These are phyloP conservation scores for Leucocoprinus birnbaumii DNA, from an alignment of 768 basidiomycete species.

Conservation along the genomic window DNA sequence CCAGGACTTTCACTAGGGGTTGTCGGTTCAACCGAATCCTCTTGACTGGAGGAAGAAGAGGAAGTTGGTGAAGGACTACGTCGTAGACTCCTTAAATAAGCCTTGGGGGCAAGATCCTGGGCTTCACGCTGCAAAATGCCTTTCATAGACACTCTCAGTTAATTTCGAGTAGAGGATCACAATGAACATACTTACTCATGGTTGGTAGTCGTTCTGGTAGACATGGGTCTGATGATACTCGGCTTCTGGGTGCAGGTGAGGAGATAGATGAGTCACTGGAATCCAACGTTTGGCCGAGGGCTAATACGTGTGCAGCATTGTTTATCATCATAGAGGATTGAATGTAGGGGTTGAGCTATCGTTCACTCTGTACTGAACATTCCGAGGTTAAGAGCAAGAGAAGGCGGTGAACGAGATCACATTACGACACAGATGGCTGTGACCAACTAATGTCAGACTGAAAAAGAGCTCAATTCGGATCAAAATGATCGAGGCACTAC, in stretches of 20 bases:
- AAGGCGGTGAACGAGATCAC: background rate
- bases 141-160: conserved; percentile 22
- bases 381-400: background rate
- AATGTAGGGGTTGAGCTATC: background rate
- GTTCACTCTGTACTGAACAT: too few species aligned
- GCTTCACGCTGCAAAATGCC: conserved; percentile 77
- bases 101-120: conserved; percentile 49
- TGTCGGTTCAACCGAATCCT: background rate
- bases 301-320: conserved; percentile 39
- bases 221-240: conserved; percentile 49
- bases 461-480: too few species aligned
- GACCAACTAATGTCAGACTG: too few species aligned
- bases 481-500: too few species aligned
- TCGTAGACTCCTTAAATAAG: conserved; percentile 34
- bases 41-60: background rate
- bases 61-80: background rate
- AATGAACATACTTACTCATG: conserved; percentile 38
- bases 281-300: conserved; percentile 28
- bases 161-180: background rate
- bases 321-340: conserved; percentile 43
- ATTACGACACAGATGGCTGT: too few species aligned
- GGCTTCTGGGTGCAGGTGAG: conserved; percentile 30
- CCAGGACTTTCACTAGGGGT: conserved; percentile 8
- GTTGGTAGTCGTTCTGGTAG: conserved; percentile 71
- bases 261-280: conserved; percentile 1